Conservation (phyloP, 176 grass and related monocot species). For the Phoenix dactylifera region DNA sequence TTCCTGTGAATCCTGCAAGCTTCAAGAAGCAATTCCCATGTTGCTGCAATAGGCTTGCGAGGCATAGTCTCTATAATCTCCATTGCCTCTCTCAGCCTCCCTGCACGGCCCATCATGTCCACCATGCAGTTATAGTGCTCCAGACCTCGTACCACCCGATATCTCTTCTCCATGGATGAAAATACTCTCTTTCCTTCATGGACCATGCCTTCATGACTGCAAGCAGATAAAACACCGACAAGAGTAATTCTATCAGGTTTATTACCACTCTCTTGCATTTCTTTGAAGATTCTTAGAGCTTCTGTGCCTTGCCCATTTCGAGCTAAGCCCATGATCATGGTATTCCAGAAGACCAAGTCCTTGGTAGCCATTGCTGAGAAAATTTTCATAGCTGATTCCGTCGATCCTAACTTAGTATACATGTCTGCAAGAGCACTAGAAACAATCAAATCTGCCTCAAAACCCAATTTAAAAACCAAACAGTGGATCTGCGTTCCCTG, state of each 20-base stretch:
- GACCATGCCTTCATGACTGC: slow-evolving; percentile 36
- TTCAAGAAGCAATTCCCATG: slow-evolving; percentile 60
- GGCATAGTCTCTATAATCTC: slow-evolving; percentile 41
- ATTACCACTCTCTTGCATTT: slow-evolving; percentile 36
- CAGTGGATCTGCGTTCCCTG: slow-evolving; percentile 68
- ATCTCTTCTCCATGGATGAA: slow-evolving; percentile 53
- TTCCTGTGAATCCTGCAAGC: slow-evolving; percentile 49
- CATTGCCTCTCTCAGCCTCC: slow-evolving; percentile 60
- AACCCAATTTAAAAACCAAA: slow-evolving; percentile 58
- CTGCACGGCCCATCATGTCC: slow-evolving; percentile 51
- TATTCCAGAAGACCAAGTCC: slow-evolving; percentile 79
- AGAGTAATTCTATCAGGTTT: slow-evolving; percentile 76
- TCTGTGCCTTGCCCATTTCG: slow-evolving; percentile 64
- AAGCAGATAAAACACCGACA: slow-evolving; percentile 58
- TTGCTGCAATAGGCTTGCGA: slow-evolving; percentile 17
- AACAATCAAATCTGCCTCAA: slow-evolving; percentile 48
- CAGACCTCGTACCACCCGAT: slow-evolving; percentile 26
- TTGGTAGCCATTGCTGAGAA: slow-evolving; percentile 32
- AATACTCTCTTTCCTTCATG: slow-evolving; percentile 44
- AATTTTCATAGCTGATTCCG: slow-evolving; percentile 34
- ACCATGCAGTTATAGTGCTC: slow-evolving; percentile 58
- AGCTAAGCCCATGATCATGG: slow-evolving; percentile 64
- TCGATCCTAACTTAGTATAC: slow-evolving; percentile 76
- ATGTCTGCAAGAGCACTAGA: slow-evolving; percentile 64
- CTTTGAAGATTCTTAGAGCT: slow-evolving; percentile 48